Evolutionary conservation across 768 basidiomycete species (phyloP).

Genomic region (Lyophyllum decastes): DNA sequence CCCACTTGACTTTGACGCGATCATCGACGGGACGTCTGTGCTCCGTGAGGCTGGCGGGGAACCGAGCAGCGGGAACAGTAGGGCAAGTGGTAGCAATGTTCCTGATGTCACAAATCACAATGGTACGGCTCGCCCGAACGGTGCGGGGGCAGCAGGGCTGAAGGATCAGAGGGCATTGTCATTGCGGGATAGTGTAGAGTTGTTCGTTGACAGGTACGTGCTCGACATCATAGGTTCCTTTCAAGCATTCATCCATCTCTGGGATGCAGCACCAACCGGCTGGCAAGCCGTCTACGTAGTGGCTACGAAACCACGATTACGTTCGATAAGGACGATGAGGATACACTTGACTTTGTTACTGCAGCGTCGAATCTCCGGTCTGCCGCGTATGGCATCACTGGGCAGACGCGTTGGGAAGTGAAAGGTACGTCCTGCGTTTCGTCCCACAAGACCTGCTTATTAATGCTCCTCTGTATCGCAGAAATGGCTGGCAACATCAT

Average conservation of each 20-base stretch:
- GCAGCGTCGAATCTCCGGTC: conserved; percentile 93
- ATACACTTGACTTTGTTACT: conserved; percentile 95
- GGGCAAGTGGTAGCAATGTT: conserved; percentile 5
- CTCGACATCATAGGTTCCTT: not conserved
- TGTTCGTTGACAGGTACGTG: conserved; percentile 82
- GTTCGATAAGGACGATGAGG: conserved; percentile 98
- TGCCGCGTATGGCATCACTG: conserved; percentile 83
- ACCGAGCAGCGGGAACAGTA: conserved; percentile 13
- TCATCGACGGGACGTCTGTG: conserved; percentile 64
- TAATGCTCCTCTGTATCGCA: conserved; percentile 28
- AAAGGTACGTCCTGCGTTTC: conserved; percentile 61
- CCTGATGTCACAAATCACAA: conserved; percentile 8
- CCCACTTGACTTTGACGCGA: conserved; percentile 79
- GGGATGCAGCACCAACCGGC: conserved; percentile 68
- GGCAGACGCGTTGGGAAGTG: conserved; percentile 94
- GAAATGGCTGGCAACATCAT: conserved; percentile 99
- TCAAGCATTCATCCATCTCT: not conserved
- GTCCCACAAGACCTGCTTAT: not conserved
- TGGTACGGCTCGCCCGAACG: conserved; percentile 28
- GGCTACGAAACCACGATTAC: conserved; percentile 68
- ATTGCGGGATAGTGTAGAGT: conserved; percentile 75
- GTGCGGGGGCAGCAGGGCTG: conserved; percentile 39
- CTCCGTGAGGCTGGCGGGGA: conserved; percentile 30
- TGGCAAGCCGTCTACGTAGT: conserved; percentile 66
- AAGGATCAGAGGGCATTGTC: conserved; percentile 83